A percentile compares a stretch with the other conserved stretches of the same genome.
These are phyloP conservation scores for Scutellaria baicalensis DNA, from an alignment of 257 asterid species.

Conservation along the genomic window DNA sequence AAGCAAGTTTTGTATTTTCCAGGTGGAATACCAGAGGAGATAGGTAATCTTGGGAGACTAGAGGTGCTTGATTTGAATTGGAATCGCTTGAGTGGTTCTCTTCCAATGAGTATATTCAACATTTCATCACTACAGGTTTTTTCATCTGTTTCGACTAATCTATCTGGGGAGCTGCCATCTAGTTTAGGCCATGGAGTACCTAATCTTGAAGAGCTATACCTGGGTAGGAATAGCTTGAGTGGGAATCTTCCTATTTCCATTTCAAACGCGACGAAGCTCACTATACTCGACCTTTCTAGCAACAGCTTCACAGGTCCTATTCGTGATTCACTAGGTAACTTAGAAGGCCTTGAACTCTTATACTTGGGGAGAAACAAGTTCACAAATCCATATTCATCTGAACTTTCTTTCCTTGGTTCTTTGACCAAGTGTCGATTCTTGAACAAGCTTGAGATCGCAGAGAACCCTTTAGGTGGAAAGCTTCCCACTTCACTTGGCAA, in stretches of 20 bases:
- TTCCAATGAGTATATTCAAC: slow-evolving; percentile 25
- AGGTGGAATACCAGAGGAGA: slow-evolving; percentile 28
- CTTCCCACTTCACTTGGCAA: slow-evolving; percentile 3
- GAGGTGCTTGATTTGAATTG: not conserved
- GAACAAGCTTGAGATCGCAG: not conserved
- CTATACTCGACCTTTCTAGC: not conserved
- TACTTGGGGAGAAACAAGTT: not conserved
- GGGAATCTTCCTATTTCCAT: slow-evolving; percentile 18
- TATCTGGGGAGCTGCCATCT: slow-evolving; percentile 9
- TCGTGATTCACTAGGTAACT: slow-evolving; percentile 8
- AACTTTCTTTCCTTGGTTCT: not conserved
- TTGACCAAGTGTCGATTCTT: slow-evolving; percentile 2
- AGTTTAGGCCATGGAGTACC: slow-evolving; percentile 10
- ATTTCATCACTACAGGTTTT: slow-evolving; percentile 16
- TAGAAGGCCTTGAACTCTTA: not conserved
- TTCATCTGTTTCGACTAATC: not conserved
- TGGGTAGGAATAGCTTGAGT: slow-evolving; percentile 9
- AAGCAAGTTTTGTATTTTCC: not conserved
- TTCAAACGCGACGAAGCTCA: slow-evolving; percentile 4
- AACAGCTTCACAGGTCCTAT: slow-evolving; percentile 4
- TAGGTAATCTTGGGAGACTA: slow-evolving; percentile 24
- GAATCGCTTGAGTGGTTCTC: slow-evolving; percentile 5
- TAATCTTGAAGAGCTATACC: slow-evolving; percentile 17
- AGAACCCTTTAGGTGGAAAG: not conserved
- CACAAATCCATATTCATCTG: not conserved